A percentile compares a stretch with the other conserved stretches of the same genome.
Conservation (phyloP, 495 filamentous ascomycete genomes). For the Staphylotrichum tortipilum region DNA sequence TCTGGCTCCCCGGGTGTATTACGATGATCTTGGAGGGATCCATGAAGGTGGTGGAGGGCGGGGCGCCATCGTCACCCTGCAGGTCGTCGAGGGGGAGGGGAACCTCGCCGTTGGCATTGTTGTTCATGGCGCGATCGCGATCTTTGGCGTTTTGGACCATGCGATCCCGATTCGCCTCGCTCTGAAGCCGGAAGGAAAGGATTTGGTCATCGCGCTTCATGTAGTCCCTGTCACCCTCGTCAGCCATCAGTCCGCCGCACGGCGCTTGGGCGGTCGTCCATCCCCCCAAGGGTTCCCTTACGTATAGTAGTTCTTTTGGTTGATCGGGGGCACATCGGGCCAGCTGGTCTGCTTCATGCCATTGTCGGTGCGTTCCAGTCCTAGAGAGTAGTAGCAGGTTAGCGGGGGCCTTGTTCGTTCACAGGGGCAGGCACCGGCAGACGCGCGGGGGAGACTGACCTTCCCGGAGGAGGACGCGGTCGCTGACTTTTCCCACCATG, state of each 20-base stretch:
- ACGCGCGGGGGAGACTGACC: constrained; percentile 31
- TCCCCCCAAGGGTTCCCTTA: constrained; percentile 39
- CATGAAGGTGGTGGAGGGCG: constrained; percentile 47
- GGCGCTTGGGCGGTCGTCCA: neutral
- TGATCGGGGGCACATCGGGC: constrained; percentile 86
- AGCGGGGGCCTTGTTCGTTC: constrained; percentile 4
- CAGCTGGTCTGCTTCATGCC: constrained; percentile 90
- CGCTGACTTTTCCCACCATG: constrained; percentile 48
- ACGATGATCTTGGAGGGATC: constrained; percentile 86
- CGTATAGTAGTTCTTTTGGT: constrained; percentile 99
- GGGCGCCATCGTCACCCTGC: constrained; percentile 48
- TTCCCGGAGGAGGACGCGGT: constrained; percentile 45
- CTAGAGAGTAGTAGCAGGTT: constrained; percentile 35
- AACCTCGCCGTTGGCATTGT: constrained; percentile 56
- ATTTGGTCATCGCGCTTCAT: constrained; percentile 97
- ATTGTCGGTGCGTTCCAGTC: constrained; percentile 93
- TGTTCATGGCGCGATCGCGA: constrained; percentile 74
- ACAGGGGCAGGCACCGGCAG: neutral
- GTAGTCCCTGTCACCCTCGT: constrained; percentile 59
- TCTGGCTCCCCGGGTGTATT: constrained; percentile 97
- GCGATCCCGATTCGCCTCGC: constrained; percentile 67
- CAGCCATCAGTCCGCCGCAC: too few species aligned
- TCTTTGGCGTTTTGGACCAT: constrained; percentile 81
- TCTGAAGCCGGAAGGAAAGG: constrained; percentile 75
- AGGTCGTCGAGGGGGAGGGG: constrained; percentile 48